Evolutionary conservation across 441 rosid species (phyloP).

Genomic region (Erysimum pusillum): DNA sequence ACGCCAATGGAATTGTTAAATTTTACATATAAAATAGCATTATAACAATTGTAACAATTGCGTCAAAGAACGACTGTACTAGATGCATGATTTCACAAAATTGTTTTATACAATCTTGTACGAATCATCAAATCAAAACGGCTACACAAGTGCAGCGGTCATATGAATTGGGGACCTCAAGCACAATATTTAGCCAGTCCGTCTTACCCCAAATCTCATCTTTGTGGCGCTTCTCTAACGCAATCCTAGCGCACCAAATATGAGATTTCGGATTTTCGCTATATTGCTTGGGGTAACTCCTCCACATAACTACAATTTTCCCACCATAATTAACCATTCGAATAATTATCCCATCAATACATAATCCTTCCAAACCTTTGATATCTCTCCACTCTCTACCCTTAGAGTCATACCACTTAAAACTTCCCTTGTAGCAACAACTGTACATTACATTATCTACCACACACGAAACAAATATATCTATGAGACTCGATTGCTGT

Average conservation of each 20-base stretch:
- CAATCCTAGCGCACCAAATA: neutral
- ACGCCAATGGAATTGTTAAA: too few species aligned
- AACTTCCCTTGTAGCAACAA: neutral
- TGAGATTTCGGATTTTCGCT: neutral
- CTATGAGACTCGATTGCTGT: neutral
- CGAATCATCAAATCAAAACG: too few species aligned
- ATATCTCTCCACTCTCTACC: neutral
- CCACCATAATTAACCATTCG: neutral
- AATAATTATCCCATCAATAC: neutral
- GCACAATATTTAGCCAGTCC: neutral
- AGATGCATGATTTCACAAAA: too few species aligned
- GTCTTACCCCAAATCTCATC: neutral
- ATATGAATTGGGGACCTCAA: neutral
- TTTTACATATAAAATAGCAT: too few species aligned
- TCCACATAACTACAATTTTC: neutral
- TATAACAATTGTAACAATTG: too few species aligned
- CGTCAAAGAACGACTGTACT: too few species aligned
- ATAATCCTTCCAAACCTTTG: neutral
- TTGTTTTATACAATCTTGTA: too few species aligned
- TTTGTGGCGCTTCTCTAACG: neutral
- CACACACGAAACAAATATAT: neutral
- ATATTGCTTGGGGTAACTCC: neutral
- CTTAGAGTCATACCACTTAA: neutral
- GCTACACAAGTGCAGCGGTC: neutral
- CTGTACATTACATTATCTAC: neutral